Percentiles rank a stretch among this genome's conserved stretches.
These are phyloP conservation scores for Sugiyamaella boreocaroliniensis DNA, from an alignment of 805 yeast genomes.

Conservation along the genomic window DNA sequence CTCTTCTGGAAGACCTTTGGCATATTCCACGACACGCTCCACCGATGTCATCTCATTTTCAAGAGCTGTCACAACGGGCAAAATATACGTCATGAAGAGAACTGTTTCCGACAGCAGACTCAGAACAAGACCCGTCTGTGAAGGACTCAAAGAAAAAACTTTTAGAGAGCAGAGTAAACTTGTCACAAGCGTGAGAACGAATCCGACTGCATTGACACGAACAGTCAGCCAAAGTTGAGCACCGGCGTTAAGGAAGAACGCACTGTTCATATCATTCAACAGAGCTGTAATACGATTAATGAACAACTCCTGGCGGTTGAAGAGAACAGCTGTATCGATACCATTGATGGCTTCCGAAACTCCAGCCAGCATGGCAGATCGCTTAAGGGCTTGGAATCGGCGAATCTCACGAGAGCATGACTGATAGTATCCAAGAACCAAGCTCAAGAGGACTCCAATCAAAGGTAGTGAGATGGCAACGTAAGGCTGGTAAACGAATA, in stretches of 20 bases:
- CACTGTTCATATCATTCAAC: slow-evolving; percentile 53
- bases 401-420: slow-evolving; percentile 67
- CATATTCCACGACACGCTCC: slow-evolving; percentile 57
- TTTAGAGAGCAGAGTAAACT: slow-evolving; percentile 42
- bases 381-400: slow-evolving; percentile 60
- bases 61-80: slow-evolving; percentile 53
- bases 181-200: slow-evolving; percentile 47
- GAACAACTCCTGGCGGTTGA: slow-evolving; percentile 41
- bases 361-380: slow-evolving; percentile 62
- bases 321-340: slow-evolving; percentile 55
- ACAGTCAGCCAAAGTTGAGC: slow-evolving; percentile 68
- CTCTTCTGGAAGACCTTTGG: slow-evolving; percentile 53
- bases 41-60: slow-evolving; percentile 71
- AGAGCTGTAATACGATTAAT: slow-evolving; percentile 26
- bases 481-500: slow-evolving; percentile 61
- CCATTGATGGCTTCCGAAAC: slow-evolving; percentile 68
- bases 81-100: slow-evolving; percentile 56
- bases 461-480: slow-evolving; percentile 57
- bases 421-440: slow-evolving; percentile 50
- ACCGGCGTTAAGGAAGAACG: slow-evolving; percentile 54
- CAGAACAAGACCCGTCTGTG: slow-evolving; percentile 59
- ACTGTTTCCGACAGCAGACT: slow-evolving; percentile 53
- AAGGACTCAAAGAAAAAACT: slow-evolving; percentile 50
- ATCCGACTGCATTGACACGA: slow-evolving; percentile 44
- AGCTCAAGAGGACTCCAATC: slow-evolving; percentile 37